Evolutionary conservation across 2,329 filamentous ascomycete genomes (phyloP), one percentile per base, ranked within the genome.

Genomic region (Pseudovirgaria hyperparasitica): DNA sequence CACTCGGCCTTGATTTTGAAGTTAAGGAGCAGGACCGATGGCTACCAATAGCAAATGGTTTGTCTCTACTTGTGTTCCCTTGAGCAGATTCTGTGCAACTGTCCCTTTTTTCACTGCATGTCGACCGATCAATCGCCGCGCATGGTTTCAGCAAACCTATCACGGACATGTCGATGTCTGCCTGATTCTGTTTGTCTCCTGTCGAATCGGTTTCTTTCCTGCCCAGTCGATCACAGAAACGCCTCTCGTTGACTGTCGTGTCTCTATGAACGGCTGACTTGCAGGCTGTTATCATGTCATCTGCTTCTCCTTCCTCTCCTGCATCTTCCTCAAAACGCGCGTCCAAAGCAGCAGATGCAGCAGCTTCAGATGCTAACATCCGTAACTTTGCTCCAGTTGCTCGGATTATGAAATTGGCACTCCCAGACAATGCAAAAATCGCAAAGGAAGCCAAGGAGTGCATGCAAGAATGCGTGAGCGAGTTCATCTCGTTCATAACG

Each of bases 41-140:
- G 90, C 73, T 98, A 57, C 90, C 90, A 57, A 98, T 98, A 72
- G 90, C 90, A 65, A 98, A 98, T 85, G 90, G 90, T 98, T 72
- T 72, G 90, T 90, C 60, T 37, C 41, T 43, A 25, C 33, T 35
- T 34, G 37, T 36, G 34, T 42, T 43, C 43, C 43, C 29, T 35
- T 32, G n/a, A n/a, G n/a, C n/a, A n/a, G n/a, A n/a, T n/a, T n/a
- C n/a, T n/a, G n/a, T n/a, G n/a, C n/a, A n/a, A n/a, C n/a, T n/a
- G n/a, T n/a, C n/a, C n/a, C n/a, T n/a, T n/a, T n/a, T n/a, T n/a
- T n/a, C n/a, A 35, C 46, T 54, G 49, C 48, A 52, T 43, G 44
- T 50, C 48, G 45, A 52, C 38, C 34, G 46, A 50, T n/a, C n/a
- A n/a, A n/a, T n/a, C n/a, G n/a, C n/a, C n/a, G n/a, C n/a, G n/a